A percentile compares a stretch with the other conserved stretches of the same genome.
Evolutionary conservation across 371 early-diverging fungal species (phyloP).

Genomic region (Coemansia sp.): DNA sequence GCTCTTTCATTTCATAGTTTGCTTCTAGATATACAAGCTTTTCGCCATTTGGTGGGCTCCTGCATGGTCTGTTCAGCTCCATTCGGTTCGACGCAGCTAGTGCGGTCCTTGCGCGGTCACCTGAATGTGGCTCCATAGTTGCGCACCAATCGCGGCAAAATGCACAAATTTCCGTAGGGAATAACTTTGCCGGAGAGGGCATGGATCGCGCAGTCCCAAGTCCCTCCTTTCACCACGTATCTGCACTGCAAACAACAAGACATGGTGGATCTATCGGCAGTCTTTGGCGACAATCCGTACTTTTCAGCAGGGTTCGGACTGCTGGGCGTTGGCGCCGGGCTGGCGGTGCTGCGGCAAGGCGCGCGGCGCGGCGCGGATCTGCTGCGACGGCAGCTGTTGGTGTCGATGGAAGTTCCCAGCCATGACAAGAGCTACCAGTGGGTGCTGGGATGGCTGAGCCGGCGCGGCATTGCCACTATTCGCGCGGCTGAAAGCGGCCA

Average conservation of each 20-base stretch:
- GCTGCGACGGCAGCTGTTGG: constrained; percentile 75
- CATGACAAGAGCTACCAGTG: constrained; percentile 92
- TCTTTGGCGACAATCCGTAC: constrained; percentile 70
- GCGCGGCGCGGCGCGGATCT: constrained; percentile 65
- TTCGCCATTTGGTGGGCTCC: too few relatives aligned
- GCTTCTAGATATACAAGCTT: too few relatives aligned
- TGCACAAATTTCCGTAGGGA: not conserved
- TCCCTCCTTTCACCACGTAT: too few relatives aligned
- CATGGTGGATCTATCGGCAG: constrained; percentile 42
- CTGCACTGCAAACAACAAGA: too few relatives aligned
- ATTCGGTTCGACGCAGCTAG: not conserved
- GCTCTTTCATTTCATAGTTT: too few relatives aligned
- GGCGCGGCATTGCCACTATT: constrained; percentile 43
- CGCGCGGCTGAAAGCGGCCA: constrained; percentile 13
- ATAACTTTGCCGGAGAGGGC: not conserved
- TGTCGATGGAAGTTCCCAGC: constrained; percentile 90
- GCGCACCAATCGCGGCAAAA: not conserved
- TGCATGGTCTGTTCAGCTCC: too few relatives aligned
- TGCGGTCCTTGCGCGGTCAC: not conserved
- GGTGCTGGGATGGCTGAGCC: constrained; percentile 89
- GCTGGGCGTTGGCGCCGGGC: constrained; percentile 84
- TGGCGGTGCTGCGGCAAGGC: constrained; percentile 78
- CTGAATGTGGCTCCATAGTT: not conserved
- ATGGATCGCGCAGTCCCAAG: not conserved
- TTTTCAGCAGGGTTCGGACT: constrained; percentile 95